Evolutionary conservation across 2,329 filamentous ascomycete species (phyloP).

Genomic region (Nothopassalora personata): DNA sequence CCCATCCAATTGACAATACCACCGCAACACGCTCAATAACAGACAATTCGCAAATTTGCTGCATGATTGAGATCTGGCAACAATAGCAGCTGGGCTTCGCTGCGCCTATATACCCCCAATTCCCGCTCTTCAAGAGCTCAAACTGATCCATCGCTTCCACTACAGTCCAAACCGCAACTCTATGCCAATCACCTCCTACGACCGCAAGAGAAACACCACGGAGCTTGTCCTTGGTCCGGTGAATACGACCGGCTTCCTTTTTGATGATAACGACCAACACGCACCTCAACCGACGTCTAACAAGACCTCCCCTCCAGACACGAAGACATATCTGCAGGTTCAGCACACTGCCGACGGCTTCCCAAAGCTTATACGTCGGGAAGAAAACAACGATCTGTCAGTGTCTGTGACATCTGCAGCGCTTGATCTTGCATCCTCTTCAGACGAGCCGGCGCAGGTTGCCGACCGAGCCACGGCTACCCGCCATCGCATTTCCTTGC

Average conservation of each 20-base stretch:
- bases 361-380: slow-evolving; percentile 70
- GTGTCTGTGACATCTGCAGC: slow-evolving; percentile 73
- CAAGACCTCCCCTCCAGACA: slow-evolving; percentile 55
- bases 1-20: neutral
- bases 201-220: slow-evolving; percentile 58
- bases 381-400: slow-evolving; percentile 53
- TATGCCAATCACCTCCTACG: slow-evolving; percentile 75
- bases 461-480: slow-evolving; percentile 55
- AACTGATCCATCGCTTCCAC: slow-evolving; percentile 23
- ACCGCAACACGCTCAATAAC: neutral
- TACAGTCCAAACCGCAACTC: slow-evolving; percentile 81
- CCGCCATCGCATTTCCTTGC: slow-evolving; percentile 40
- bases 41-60: slow-evolving; percentile 9
- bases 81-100: slow-evolving; percentile 3
- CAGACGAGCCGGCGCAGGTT: slow-evolving; percentile 48
- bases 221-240: slow-evolving; percentile 66
- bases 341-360: slow-evolving; percentile 77
- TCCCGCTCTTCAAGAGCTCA: neutral
- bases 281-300: slow-evolving; percentile 33
- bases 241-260: slow-evolving; percentile 78
- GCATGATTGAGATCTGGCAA: slow-evolving; percentile 9
- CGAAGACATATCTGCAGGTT: slow-evolving; percentile 65
- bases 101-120: slow-evolving; percentile 9
- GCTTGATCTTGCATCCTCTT: slow-evolving; percentile 69
- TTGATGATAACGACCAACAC: slow-evolving; percentile 58